Evolutionary conservation across 805 yeast genomes (phyloP).

Genomic region (Alloascoidea hylecoeti): DNA sequence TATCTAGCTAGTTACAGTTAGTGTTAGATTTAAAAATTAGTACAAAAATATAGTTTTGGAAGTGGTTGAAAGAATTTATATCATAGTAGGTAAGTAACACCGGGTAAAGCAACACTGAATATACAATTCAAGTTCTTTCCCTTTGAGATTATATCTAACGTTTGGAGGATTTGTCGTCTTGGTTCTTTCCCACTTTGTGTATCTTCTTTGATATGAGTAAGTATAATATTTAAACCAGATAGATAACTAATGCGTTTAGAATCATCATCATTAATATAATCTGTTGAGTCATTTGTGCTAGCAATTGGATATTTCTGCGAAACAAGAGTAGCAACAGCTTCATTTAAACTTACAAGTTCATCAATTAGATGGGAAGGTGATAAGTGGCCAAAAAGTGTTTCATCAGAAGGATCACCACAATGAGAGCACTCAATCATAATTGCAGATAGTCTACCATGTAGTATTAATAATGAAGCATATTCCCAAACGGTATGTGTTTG

Average conservation of each 20-base stretch:
- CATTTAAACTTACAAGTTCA: constrained; percentile 34
- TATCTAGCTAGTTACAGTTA: no score
- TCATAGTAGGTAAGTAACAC: constrained; percentile 1
- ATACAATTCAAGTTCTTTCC: not conserved
- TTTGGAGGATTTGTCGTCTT: not conserved
- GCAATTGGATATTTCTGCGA: not conserved
- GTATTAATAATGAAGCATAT: constrained; percentile 30
- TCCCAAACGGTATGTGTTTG: constrained; percentile 39
- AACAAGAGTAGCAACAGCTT: no score
- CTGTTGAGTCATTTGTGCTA: not conserved
- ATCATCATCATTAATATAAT: no score
- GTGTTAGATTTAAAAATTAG: no score
- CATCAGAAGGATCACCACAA: constrained; percentile 25
- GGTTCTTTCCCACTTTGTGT: not conserved
- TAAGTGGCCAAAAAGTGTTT: constrained; percentile 65
- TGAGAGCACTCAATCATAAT: constrained; percentile 74
- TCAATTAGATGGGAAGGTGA: constrained; percentile 48
- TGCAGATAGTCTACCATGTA: constrained; percentile 26
- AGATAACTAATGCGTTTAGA: no score
- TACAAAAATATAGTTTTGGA: no score
- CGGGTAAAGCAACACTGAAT: not conserved
- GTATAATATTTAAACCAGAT: not conserved
- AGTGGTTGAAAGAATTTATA: no score
- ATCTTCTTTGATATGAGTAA: not conserved
- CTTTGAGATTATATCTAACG: not conserved